phyloP scores from a whole-genome alignment of 2,329 filamentous ascomycete genomes.

The Fusarium subglutinans region DNA sequence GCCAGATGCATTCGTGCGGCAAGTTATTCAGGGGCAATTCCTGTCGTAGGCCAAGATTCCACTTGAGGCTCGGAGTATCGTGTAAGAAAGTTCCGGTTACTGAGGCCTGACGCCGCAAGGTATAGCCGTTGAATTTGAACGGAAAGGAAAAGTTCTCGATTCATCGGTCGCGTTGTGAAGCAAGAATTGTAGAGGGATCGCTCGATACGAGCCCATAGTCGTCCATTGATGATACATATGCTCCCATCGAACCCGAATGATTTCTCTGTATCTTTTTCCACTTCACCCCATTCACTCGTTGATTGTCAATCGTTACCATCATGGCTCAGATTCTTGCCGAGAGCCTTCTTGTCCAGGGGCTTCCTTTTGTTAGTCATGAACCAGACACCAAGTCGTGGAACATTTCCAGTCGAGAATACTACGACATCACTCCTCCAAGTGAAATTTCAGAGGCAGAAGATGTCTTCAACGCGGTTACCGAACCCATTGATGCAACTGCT shows the following conservation, averaged over 20 bases:
- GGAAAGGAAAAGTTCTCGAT: slow-evolving; percentile 20
- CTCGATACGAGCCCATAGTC: slow-evolving; percentile 13
- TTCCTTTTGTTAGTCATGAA: slow-evolving; percentile 35
- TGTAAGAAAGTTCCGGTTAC: not conserved
- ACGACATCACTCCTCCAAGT: slow-evolving; percentile 48
- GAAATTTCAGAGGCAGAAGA: slow-evolving; percentile 44
- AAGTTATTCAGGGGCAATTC: slow-evolving; percentile 15
- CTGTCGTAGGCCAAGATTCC: slow-evolving; percentile 21
- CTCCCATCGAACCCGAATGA: slow-evolving; percentile 23
- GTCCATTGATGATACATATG: slow-evolving; percentile 34
- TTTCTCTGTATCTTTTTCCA: slow-evolving; percentile 1
- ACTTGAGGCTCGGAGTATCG: slow-evolving; percentile 4
- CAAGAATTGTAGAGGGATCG: slow-evolving; percentile 2
- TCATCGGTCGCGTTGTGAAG: slow-evolving; percentile 15
- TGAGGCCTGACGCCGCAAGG: slow-evolving; percentile 26
- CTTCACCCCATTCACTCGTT: slow-evolving; percentile 34
- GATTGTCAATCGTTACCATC: slow-evolving; percentile 38
- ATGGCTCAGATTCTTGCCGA: slow-evolving; percentile 42
- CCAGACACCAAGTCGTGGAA: slow-evolving; percentile 37
- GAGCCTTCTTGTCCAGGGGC: slow-evolving; percentile 32
- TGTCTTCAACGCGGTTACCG: slow-evolving; percentile 6
- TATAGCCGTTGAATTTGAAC: slow-evolving; percentile 22
- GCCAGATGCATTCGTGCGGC: slow-evolving; percentile 17
- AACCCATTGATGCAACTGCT: slow-evolving; percentile 11
- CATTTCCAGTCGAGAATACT: slow-evolving; percentile 39